These are phyloP conservation scores for Neocucurbitaria cava DNA, from an alignment of 2,329 filamentous ascomycete species.

Conservation along the genomic window DNA sequence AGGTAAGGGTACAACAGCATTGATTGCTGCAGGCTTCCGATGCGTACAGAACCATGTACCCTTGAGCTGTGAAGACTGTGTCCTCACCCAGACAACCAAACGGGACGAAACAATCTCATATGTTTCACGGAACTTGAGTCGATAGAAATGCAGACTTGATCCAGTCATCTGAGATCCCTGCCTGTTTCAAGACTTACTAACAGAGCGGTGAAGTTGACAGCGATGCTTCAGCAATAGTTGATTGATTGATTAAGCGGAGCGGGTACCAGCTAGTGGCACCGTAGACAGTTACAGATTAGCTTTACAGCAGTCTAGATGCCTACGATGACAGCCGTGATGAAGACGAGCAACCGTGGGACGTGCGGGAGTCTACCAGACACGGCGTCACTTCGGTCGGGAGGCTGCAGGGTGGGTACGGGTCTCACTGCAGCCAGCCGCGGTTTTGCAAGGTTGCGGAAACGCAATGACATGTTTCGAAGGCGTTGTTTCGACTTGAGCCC, in stretches of 20 bases:
- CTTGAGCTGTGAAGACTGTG: neutral
- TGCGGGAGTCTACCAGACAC: neutral
- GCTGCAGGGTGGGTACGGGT: neutral
- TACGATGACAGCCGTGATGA: neutral
- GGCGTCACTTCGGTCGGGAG: neutral
- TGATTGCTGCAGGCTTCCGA: neutral
- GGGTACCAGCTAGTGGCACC: neutral
- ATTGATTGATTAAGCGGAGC: neutral
- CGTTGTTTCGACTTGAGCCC: constrained; percentile 9
- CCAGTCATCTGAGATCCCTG: neutral
- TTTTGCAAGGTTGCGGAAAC: constrained; percentile 1
- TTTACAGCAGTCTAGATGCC: neutral
- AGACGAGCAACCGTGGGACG: neutral
- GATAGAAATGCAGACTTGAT: neutral
- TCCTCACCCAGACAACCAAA: neutral
- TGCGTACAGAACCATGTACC: neutral
- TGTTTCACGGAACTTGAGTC: neutral
- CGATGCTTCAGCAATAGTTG: neutral
- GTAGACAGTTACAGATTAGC: neutral
- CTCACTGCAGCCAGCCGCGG: constrained; percentile 1
- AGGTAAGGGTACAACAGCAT: neutral
- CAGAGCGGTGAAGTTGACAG: constrained; percentile 5
- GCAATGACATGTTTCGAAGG: neutral
- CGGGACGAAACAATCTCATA: neutral
- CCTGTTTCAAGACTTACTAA: neutral